phyloP scores from a whole-genome alignment of 2,329 filamentous ascomycete genomes.

The Drechslera avenae region DNA sequence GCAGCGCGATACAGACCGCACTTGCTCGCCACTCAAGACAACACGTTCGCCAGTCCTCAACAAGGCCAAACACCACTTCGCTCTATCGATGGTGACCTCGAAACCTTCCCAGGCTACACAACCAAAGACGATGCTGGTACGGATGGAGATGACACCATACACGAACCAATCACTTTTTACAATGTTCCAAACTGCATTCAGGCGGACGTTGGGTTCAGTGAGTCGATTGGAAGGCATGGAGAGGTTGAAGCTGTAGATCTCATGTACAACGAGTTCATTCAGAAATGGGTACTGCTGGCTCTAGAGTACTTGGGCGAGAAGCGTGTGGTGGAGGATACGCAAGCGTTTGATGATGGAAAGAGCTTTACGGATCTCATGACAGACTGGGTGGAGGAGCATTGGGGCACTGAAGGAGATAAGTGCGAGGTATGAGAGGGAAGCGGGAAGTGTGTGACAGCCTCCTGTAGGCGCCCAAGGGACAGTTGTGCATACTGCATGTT shows the following conservation, averaged over 20 bases:
- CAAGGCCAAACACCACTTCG: conserved; percentile 20
- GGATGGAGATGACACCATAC: conserved; percentile 90
- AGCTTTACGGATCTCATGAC: conserved; percentile 63
- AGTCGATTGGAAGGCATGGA: conserved; percentile 31
- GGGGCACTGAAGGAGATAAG: conserved; percentile 45
- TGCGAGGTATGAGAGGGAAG: conserved; percentile 2
- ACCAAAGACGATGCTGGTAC: conserved; percentile 81
- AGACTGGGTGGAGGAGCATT: conserved; percentile 64
- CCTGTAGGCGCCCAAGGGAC: no score
- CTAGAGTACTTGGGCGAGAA: conserved; percentile 65
- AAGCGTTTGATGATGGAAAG: conserved; percentile 58
- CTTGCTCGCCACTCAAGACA: conserved; percentile 13
- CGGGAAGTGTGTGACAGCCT: no score
- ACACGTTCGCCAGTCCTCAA: conserved; percentile 3
- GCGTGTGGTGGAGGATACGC: conserved; percentile 57
- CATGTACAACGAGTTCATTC: conserved; percentile 89
- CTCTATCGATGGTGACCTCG: conserved; percentile 4
- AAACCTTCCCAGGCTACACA: conserved; percentile 78
- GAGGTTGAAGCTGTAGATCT: conserved; percentile 79
- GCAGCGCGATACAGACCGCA: conserved; percentile 33
- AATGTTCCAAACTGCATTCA: conserved; percentile 83
- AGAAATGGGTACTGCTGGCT: conserved; percentile 78
- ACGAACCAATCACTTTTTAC: conserved; percentile 75
- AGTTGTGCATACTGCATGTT: no score
- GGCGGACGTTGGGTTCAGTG: conserved; percentile 64